Evolutionary conservation across 1,284 basidiomycete species (phyloP).

Genomic region (Moniliophthora roreri): DNA sequence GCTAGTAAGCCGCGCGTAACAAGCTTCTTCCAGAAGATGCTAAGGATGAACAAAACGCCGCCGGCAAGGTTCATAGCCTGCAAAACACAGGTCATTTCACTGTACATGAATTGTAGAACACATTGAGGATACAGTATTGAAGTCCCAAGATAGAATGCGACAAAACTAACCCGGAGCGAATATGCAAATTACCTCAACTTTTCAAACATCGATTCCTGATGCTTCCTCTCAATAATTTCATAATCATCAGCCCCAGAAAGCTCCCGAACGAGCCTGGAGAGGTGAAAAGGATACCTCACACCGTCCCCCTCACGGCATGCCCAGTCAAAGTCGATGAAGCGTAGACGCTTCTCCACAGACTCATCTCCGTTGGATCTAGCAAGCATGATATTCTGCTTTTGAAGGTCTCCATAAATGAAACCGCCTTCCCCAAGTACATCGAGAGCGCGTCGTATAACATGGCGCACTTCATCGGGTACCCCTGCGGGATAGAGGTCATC

Average conservation of each 20-base stretch:
- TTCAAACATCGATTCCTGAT: conserved; percentile 9
- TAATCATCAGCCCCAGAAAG: conserved; percentile 5
- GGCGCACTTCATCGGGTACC: background rate
- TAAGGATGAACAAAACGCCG: too few relatives aligned
- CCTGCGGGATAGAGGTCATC: background rate
- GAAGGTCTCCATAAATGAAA: conserved; percentile 11
- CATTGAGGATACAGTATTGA: too few relatives aligned
- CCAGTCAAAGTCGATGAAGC: conserved; percentile 17
- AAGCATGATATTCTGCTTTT: conserved; percentile 11
- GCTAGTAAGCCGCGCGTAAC: too few relatives aligned
- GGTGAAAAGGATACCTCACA: conserved; percentile 14
- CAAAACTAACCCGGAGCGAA: too few relatives aligned
- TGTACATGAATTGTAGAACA: too few relatives aligned
- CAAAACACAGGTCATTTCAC: too few relatives aligned
- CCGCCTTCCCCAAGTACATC: background rate
- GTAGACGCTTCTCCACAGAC: background rate
- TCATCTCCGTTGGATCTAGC: background rate
- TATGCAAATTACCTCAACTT: too few relatives aligned
- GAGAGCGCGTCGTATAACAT: background rate
- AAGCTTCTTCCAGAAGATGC: too few relatives aligned
- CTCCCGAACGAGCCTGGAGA: background rate
- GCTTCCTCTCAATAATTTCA: conserved; percentile 4
- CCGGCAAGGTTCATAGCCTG: too few relatives aligned
- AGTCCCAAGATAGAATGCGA: too few relatives aligned
- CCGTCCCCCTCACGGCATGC: conserved; percentile 3